Evolutionary conservation across 352 stramenopile species (phyloP).

Genomic region (Globisporangium paddicum): DNA sequence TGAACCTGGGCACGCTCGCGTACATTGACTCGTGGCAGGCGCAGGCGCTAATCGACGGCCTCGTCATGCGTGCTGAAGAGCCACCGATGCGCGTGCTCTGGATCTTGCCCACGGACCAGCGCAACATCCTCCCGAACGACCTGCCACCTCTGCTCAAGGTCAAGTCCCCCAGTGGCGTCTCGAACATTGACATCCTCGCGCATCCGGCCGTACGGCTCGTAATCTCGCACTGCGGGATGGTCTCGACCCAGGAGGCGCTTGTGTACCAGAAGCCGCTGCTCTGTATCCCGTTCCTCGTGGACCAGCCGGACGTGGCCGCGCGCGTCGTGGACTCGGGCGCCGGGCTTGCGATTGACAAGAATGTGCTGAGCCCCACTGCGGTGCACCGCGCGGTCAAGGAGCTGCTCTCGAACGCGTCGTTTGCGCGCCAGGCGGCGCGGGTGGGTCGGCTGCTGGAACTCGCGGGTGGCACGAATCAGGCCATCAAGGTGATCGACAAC

Average conservation of each 20-base stretch:
- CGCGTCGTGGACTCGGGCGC: constrained; percentile 72
- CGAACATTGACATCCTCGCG: constrained; percentile 58
- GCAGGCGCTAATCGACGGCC: constrained; percentile 62
- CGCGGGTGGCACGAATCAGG: constrained; percentile 55
- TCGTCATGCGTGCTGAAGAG: constrained; percentile 40
- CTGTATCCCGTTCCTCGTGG: constrained; percentile 86
- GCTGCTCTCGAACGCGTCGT: constrained; percentile 51
- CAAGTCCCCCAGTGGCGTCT: constrained; percentile 51
- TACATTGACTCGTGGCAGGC: constrained; percentile 83
- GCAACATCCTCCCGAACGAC: constrained; percentile 43
- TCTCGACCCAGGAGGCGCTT: constrained; percentile 76
- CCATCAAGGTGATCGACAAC: constrained; percentile 65
- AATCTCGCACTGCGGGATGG: constrained; percentile 87
- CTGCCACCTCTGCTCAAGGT: constrained; percentile 59
- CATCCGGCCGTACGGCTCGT: constrained; percentile 59
- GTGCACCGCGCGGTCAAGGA: constrained; percentile 46
- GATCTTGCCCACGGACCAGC: constrained; percentile 75
- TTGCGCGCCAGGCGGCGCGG: constrained; percentile 29
- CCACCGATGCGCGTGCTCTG: constrained; percentile 60
- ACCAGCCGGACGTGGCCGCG: constrained; percentile 82
- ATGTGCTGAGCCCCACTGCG: constrained; percentile 41
- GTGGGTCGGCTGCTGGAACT: constrained; percentile 54
- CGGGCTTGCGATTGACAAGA: constrained; percentile 72
- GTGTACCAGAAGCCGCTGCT: constrained; percentile 76
- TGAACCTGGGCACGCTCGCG: constrained; percentile 74